Percentiles rank a stretch among this genome's conserved stretches.
phyloP scores from a whole-genome alignment of 2,329 filamentous ascomycete genomes.

The Didymella keratinophila region DNA sequence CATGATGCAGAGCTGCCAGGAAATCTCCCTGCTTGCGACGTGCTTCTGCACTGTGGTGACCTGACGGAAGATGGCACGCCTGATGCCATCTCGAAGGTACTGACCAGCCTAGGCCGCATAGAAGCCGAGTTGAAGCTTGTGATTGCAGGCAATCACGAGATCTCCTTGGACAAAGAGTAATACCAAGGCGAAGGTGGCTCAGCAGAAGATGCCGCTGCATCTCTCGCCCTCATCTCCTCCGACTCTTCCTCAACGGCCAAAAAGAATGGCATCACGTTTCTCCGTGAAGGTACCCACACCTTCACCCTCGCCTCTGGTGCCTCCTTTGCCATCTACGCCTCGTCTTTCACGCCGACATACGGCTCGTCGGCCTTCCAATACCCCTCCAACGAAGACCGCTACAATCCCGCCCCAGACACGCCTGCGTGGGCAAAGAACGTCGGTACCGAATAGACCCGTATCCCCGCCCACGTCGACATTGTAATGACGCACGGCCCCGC shows the following conservation, averaged over 20 bases:
- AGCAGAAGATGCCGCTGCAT: background rate
- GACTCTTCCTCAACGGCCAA: background rate
- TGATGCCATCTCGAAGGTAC: constrained; percentile 47
- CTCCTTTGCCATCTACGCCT: too few species aligned
- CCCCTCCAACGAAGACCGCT: too few species aligned
- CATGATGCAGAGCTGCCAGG: background rate
- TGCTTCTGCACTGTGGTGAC: constrained; percentile 67
- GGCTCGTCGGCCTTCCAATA: background rate
- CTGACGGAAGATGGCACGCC: constrained; percentile 60
- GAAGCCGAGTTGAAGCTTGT: constrained; percentile 63
- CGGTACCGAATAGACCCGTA: too few species aligned
- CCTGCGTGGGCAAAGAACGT: too few species aligned
- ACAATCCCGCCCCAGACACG: too few species aligned
- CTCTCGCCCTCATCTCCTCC: background rate
- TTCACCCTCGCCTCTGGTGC: constrained; percentile 39
- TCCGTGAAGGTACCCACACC: constrained; percentile 60
- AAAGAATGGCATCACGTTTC: constrained; percentile 57
- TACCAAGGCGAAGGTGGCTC: background rate
- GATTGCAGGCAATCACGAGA: constrained; percentile 69
- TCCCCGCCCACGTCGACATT: too few species aligned
- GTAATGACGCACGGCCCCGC: too few species aligned
- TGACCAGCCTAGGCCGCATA: constrained; percentile 54
- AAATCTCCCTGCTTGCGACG: constrained; percentile 56
- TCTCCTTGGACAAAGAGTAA: constrained; percentile 59
- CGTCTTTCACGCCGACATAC: background rate